These are phyloP conservation scores for Dactylonectria estremocensis DNA, from an alignment of 2,329 filamentous ascomycete species.

Conservation along the genomic window DNA sequence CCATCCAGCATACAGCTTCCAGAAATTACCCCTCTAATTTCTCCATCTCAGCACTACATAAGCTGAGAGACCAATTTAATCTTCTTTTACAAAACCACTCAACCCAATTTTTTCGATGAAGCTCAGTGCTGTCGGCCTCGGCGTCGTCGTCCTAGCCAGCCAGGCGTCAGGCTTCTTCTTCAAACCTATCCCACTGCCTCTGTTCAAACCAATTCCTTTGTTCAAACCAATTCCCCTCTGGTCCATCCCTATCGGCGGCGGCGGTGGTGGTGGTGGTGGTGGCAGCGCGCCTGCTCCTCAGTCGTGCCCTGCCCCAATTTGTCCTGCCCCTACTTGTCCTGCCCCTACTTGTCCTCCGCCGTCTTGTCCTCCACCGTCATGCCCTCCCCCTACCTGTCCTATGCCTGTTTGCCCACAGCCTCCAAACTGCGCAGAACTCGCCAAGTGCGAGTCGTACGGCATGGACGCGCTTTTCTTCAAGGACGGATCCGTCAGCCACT, in stretches of 20 bases:
- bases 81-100: not conserved
- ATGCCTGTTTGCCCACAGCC: not conserved
- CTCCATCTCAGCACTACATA: not conserved
- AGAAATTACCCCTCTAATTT: too few relatives aligned
- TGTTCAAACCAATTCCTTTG: not conserved
- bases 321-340: not conserved
- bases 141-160: not conserved
- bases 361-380: not conserved
- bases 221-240: not conserved
- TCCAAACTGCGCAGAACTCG: not conserved
- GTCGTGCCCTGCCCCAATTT: not conserved
- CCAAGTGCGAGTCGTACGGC: not conserved
- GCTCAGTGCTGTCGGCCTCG: not conserved
- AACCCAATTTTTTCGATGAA: not conserved
- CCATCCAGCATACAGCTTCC: not conserved
- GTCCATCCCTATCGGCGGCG: too few relatives aligned
- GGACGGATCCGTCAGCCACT: not conserved
- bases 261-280: not conserved
- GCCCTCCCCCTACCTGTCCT: not conserved
- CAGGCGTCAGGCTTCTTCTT: not conserved
- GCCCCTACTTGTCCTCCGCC: not conserved
- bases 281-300: not conserved
- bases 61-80: not conserved
- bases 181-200: not conserved
- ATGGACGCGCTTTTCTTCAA: not conserved